Conservation (phyloP, 345 rosid species). For the Citrus cavaleriei region DNA sequence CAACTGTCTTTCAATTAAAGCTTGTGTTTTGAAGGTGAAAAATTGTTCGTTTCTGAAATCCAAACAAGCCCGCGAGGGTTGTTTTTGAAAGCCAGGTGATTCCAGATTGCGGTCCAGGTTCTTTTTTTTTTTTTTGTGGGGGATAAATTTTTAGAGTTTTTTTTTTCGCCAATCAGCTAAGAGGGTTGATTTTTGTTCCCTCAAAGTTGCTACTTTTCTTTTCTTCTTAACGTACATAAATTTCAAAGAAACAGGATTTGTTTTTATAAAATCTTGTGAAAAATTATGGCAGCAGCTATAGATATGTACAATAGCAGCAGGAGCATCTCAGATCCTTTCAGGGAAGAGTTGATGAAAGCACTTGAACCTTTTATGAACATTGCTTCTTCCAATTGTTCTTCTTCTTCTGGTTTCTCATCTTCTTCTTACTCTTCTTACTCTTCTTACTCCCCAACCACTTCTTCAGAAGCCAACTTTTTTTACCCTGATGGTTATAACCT, state of each 20-base stretch:
- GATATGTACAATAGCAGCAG: conserved; percentile 42
- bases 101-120: conserved; percentile 45
- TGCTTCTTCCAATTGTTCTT: conserved; percentile 27
- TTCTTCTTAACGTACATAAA: too few relatives aligned
- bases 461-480: conserved; percentile 9
- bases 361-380: conserved; percentile 50
- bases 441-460: background rate
- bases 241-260: conserved; percentile 12
- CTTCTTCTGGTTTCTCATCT: background rate
- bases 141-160: background rate
- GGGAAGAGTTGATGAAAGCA: conserved; percentile 61
- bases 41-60: background rate
- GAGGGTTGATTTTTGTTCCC: conserved; percentile 51
- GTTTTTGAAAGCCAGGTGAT: conserved; percentile 38
- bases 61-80: conserved; percentile 6
- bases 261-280: background rate
- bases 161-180: conserved; percentile 12
- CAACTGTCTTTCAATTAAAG: conserved; percentile 32
- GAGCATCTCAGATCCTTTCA: conserved; percentile 45
- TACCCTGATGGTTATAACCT: conserved; percentile 7
- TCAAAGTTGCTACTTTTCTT: conserved; percentile 15
- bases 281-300: conserved; percentile 50
- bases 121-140: background rate
- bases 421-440: conserved; percentile 8
- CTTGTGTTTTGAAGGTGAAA: background rate